Evolutionary conservation across 2,329 filamentous ascomycete species (phyloP).

Genomic region (Botryotinia calthae): DNA sequence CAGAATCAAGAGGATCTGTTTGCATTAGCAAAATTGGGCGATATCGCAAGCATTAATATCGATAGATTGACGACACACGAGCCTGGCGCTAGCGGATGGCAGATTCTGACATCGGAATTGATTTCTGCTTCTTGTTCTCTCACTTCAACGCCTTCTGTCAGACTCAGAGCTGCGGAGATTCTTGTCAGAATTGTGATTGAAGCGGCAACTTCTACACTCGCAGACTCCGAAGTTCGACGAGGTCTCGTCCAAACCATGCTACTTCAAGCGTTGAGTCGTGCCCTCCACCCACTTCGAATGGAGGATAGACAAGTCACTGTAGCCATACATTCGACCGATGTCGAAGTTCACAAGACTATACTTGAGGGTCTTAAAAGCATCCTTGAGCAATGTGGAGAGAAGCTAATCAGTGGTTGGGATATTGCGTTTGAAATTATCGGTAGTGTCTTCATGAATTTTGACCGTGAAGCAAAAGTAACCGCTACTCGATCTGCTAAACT

Average conservation of each 20-base stretch:
- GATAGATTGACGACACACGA: slow-evolving; percentile 68
- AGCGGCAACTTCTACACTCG: slow-evolving; percentile 54
- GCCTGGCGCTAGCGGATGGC: slow-evolving; percentile 73
- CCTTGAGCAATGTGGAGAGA: slow-evolving; percentile 85
- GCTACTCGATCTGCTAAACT: slow-evolving; percentile 67
- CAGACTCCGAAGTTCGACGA: slow-evolving; percentile 50
- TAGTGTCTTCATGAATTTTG: slow-evolving; percentile 63
- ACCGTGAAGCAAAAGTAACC: slow-evolving; percentile 27
- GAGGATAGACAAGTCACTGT: slow-evolving; percentile 54
- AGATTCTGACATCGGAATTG: slow-evolving; percentile 57
- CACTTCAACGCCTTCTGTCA: slow-evolving; percentile 50
- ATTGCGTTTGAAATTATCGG: slow-evolving; percentile 81
- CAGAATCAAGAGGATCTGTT: slow-evolving; percentile 63
- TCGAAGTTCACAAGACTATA: slow-evolving; percentile 76
- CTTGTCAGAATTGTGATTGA: slow-evolving; percentile 58
- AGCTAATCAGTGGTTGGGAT: slow-evolving; percentile 78
- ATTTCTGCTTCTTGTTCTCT: slow-evolving; percentile 50
- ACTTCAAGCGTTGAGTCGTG: slow-evolving; percentile 62
- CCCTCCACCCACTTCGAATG: slow-evolving; percentile 57
- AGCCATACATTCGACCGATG: slow-evolving; percentile 60
- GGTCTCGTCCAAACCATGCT: slow-evolving; percentile 69
- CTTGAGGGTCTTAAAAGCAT: slow-evolving; percentile 79
- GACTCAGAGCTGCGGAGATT: slow-evolving; percentile 62
- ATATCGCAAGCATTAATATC: slow-evolving; percentile 71
- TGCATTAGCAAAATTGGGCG: slow-evolving; percentile 70